These are phyloP conservation scores for Lactarius trivialis DNA, from an alignment of 768 basidiomycete species.

Conservation along the genomic window DNA sequence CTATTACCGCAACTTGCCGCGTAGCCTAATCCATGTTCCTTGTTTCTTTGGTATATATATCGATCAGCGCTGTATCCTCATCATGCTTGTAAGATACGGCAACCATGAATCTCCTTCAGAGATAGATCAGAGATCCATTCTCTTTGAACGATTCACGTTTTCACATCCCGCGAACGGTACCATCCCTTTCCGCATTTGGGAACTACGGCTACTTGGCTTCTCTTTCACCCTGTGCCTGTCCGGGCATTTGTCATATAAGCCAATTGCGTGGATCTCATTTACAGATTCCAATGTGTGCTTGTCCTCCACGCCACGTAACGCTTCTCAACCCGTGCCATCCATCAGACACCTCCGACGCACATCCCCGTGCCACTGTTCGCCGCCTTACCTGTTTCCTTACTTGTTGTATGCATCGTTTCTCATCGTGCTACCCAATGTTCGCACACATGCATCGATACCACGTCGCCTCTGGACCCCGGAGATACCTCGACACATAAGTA, in stretches of 20 bases:
- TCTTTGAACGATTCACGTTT: conserved; percentile 18
- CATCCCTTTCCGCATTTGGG: conserved; percentile 17
- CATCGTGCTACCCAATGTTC: neutral
- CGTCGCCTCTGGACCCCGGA: conserved; percentile 5
- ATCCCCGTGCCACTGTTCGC: conserved; percentile 19
- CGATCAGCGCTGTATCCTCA: conserved; percentile 17
- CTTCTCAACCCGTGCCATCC: conserved; percentile 20
- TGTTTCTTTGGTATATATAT: conserved; percentile 12
- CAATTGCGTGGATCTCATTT: conserved; percentile 22
- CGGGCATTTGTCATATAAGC: conserved; percentile 23
- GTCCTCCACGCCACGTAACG: conserved; percentile 2
- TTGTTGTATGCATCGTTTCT: neutral
- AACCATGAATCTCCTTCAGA: conserved; percentile 19
- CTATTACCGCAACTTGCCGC: conserved; percentile 20
- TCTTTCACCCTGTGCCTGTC: conserved; percentile 14
- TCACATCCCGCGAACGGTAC: conserved; percentile 22
- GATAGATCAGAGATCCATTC: conserved; percentile 17
- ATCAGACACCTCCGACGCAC: conserved; percentile 21
- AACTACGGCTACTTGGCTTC: conserved; percentile 20
- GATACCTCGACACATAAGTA: conserved; percentile 7
- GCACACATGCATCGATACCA: conserved; percentile 1
- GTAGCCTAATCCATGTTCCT: conserved; percentile 19
- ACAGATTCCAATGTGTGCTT: conserved; percentile 18
- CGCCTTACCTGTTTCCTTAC: conserved; percentile 14
- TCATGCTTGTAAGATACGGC: conserved; percentile 9